Conservation (phyloP, 148 eudicot genomes). For the Arctostaphylos glauca region DNA sequence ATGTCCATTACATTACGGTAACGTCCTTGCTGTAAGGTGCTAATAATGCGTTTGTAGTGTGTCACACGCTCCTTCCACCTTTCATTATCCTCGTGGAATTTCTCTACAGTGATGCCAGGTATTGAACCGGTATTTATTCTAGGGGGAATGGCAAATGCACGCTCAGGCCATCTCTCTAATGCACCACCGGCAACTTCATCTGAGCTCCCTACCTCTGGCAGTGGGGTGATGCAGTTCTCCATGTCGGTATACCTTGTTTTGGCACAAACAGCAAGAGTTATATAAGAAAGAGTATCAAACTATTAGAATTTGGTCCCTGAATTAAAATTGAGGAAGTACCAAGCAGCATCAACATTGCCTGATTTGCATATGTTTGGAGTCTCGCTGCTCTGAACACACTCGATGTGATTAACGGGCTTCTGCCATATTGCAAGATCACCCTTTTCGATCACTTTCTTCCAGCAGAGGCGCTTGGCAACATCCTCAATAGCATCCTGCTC, state of each 20-base stretch:
- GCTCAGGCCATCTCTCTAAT: conserved; percentile 85
- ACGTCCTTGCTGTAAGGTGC: conserved; percentile 47
- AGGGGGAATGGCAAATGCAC: conserved; percentile 77
- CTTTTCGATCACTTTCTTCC: conserved; percentile 79
- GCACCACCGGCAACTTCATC: conserved; percentile 82
- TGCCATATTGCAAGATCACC: conserved; percentile 85
- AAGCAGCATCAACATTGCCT: conserved; percentile 64
- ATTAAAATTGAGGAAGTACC: conserved; percentile 31
- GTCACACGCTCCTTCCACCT: conserved; percentile 65
- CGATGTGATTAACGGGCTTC: conserved; percentile 77
- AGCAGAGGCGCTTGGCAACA: conserved; percentile 62
- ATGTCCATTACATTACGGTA: conserved; percentile 85
- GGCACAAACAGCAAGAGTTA: neutral
- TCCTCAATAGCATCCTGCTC: conserved; percentile 90
- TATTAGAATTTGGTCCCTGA: neutral
- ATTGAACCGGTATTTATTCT: conserved; percentile 57
- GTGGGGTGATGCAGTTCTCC: conserved; percentile 82
- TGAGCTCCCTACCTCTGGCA: conserved; percentile 67
- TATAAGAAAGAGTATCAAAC: neutral
- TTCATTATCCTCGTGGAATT: conserved; percentile 59
- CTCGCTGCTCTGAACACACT: conserved; percentile 51
- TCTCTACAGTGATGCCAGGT: conserved; percentile 51
- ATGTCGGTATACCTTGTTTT: conserved; percentile 64
- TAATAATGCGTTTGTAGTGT: conserved; percentile 48
- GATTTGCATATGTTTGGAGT: conserved; percentile 69